Evolutionary conservation across 345 rosid species (phyloP).

Genomic region (Mallotus nudiflorus): DNA sequence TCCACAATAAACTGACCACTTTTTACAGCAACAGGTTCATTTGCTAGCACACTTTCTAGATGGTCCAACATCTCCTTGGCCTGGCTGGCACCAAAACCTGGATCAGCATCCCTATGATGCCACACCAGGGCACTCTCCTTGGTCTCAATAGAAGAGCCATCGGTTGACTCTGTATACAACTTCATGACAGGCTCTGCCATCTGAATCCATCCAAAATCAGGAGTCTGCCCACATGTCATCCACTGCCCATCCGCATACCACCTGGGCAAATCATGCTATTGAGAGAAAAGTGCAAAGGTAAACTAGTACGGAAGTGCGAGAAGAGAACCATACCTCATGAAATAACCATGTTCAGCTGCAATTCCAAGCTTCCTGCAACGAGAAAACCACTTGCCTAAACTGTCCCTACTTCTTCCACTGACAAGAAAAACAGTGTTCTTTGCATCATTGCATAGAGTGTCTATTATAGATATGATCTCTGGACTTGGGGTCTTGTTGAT

Average conservation of each 20-base stretch:
- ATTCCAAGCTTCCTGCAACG: constrained; percentile 63
- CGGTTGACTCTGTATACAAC: constrained; percentile 69
- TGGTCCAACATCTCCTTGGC: constrained; percentile 81
- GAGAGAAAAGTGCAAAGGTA: not conserved
- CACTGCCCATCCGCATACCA: constrained; percentile 49
- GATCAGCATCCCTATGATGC: constrained; percentile 79
- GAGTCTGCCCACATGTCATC: constrained; percentile 50
- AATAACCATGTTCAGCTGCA: constrained; percentile 74
- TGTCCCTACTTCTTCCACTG: constrained; percentile 69
- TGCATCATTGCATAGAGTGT: constrained; percentile 50
- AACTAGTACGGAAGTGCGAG: not conserved
- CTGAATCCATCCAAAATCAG: constrained; percentile 67
- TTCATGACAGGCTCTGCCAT: constrained; percentile 76
- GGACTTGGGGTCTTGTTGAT: constrained; percentile 60
- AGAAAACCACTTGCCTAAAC: constrained; percentile 65
- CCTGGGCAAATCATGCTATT: constrained; percentile 34
- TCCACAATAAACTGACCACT: constrained; percentile 73
- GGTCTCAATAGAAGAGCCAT: constrained; percentile 64
- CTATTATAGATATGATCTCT: constrained; percentile 52
- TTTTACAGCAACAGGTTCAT: constrained; percentile 71
- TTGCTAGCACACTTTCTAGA: constrained; percentile 72
- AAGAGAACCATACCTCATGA: constrained; percentile 47
- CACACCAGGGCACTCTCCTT: constrained; percentile 79
- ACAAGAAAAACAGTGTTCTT: constrained; percentile 61
- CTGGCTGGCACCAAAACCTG: constrained; percentile 71